Percentiles rank a stretch among this genome's conserved stretches.
These are phyloP conservation scores for Mycena galopus DNA, from an alignment of 768 basidiomycete species.

Conservation along the genomic window DNA sequence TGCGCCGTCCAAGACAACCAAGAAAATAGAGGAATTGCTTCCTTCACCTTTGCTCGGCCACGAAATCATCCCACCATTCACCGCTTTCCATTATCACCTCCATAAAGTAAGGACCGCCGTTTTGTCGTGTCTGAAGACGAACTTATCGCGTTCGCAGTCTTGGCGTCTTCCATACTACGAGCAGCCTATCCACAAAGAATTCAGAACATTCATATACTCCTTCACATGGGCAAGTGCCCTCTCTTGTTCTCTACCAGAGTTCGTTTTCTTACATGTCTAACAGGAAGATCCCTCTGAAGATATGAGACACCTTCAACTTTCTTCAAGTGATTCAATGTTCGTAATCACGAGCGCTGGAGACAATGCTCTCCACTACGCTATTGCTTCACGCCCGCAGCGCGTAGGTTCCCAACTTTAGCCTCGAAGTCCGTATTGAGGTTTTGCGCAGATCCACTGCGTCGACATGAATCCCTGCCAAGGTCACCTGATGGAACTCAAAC, in stretches of 20 bases:
- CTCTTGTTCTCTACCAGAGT: neutral
- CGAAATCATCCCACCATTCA: slow-evolving; percentile 66
- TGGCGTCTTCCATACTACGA: slow-evolving; percentile 83
- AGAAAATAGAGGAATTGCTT: slow-evolving; percentile 49
- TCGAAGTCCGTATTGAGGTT: neutral
- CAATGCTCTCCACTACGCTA: slow-evolving; percentile 85
- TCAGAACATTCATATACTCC: slow-evolving; percentile 72
- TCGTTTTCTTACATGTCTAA: neutral
- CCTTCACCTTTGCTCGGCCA: slow-evolving; percentile 59
- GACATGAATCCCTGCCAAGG: slow-evolving; percentile 76
- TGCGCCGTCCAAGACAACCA: slow-evolving; percentile 45
- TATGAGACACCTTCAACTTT: slow-evolving; percentile 71
- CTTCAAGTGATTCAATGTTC: slow-evolving; percentile 73
- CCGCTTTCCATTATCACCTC: slow-evolving; percentile 74
- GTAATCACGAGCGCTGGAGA: slow-evolving; percentile 86
- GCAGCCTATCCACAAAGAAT: slow-evolving; percentile 76
- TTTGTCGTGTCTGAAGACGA: slow-evolving; percentile 9
- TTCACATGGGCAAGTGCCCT: slow-evolving; percentile 64
- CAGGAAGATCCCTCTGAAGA: slow-evolving; percentile 84
- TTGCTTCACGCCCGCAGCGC: slow-evolving; percentile 68
- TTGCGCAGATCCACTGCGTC: slow-evolving; percentile 15
- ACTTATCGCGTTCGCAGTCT: slow-evolving; percentile 47
- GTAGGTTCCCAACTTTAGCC: slow-evolving; percentile 45
- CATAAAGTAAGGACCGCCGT: slow-evolving; percentile 55
- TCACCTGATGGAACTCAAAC: slow-evolving; percentile 83